A percentile compares a stretch with the other conserved stretches of the same genome.
These are phyloP conservation scores for Geranium rotundifolium DNA, from an alignment of 345 rosid genomes.

Conservation along the genomic window DNA sequence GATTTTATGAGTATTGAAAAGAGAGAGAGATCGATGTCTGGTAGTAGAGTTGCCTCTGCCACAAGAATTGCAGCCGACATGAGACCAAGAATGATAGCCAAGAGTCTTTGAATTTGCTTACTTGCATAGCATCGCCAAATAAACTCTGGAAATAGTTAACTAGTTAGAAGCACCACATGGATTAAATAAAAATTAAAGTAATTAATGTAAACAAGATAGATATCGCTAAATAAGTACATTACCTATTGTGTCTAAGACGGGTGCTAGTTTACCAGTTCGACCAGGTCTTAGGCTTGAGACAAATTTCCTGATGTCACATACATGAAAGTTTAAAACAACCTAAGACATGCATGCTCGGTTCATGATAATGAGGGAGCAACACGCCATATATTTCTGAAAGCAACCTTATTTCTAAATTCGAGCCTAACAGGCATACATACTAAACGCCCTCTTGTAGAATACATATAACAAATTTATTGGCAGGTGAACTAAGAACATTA, in stretches of 20 bases:
- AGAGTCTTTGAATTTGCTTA: conserved; percentile 52
- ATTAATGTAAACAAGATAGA: too few relatives aligned
- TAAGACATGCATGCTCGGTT: background rate
- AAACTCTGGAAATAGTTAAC: conserved; percentile 48
- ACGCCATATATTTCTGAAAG: background rate
- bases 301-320: conserved; percentile 55
- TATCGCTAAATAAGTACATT: conserved; percentile 5
- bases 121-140: conserved; percentile 73
- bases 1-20: conserved; percentile 82
- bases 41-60: conserved; percentile 91
- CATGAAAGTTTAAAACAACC: conserved; percentile 6
- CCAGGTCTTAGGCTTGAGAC: conserved; percentile 74
- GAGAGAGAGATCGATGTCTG: conserved; percentile 73
- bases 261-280: conserved; percentile 57
- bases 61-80: conserved; percentile 96
- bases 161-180: background rate
- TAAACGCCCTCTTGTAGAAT: background rate
- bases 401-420: background rate
- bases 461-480: too few relatives aligned
- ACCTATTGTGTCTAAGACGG: conserved; percentile 65
- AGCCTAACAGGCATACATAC: background rate
- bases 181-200: too few relatives aligned
- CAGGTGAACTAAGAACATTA: too few relatives aligned
- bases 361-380: background rate
- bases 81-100: conserved; percentile 58